Percentiles rank a stretch among this genome's conserved stretches.
Conservation (phyloP, 2,329 filamentous ascomycete species). For the Clarireedia homoeocarpa region DNA sequence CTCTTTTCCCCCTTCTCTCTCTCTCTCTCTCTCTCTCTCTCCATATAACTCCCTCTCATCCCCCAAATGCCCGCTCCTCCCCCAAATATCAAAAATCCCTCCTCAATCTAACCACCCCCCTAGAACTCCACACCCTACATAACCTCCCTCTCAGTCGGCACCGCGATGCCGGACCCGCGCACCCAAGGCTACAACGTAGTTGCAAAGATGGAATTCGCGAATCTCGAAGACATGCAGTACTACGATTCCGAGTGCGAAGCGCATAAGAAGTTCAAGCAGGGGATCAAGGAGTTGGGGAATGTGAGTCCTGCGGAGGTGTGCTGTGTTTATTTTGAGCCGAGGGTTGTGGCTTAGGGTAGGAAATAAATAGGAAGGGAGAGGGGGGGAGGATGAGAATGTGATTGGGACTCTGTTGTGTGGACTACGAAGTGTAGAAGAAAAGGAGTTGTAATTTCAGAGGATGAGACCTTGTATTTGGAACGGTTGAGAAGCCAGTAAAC, state of each 20-base stretch:
- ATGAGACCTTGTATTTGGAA: no score
- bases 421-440: no score
- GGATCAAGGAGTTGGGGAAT: conserved; percentile 12
- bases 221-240: conserved; percentile 49
- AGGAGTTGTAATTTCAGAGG: no score
- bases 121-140: no score
- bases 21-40: conserved; percentile 36
- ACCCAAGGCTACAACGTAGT: conserved; percentile 47
- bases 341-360: conserved; percentile 5
- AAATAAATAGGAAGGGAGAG: neutral
- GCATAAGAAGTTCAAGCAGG: conserved; percentile 40
- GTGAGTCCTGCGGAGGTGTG: conserved; percentile 17
- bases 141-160: conserved; percentile 16
- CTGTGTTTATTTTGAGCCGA: conserved; percentile 26
- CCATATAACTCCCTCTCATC: conserved; percentile 44
- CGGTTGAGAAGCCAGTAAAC: no score
- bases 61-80: conserved; percentile 28
- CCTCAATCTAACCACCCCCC: no score
- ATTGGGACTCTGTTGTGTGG: neutral
- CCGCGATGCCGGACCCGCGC: conserved; percentile 40
- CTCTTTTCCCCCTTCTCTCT: neutral
- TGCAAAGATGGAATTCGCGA: conserved; percentile 46
- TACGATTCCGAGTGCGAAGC: conserved; percentile 50
- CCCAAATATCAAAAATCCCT: no score
- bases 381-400: neutral